A percentile compares a stretch with the other conserved stretches of the same genome.
Conservation (phyloP, 176 grass and related monocot species). For the Carex pumila region DNA sequence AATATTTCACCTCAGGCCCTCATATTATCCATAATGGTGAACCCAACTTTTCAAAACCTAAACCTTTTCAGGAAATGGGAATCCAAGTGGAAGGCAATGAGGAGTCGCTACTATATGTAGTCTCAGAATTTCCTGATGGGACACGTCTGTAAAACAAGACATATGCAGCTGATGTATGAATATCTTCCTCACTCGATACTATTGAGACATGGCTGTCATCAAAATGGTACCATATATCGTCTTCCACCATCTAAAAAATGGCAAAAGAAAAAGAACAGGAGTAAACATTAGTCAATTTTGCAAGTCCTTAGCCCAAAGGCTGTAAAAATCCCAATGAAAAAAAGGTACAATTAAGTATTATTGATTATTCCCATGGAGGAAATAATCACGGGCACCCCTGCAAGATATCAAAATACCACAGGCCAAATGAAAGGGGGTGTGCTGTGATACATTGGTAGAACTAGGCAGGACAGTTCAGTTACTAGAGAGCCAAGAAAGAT, state of each 20-base stretch:
- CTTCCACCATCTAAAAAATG: conserved; percentile 54
- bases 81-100: conserved; percentile 12
- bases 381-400: background rate
- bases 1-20: background rate
- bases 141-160: conserved; percentile 77
- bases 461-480: background rate
- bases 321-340: background rate
- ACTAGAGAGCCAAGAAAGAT: background rate
- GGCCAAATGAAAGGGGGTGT: background rate
- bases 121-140: conserved; percentile 13
- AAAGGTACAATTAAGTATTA: background rate
- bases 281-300: background rate
- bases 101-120: conserved; percentile 29
- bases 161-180: conserved; percentile 75
- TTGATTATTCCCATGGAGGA: background rate
- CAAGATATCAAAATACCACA: background rate
- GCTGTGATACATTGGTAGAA: background rate
- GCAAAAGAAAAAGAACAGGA: background rate
- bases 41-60: background rate
- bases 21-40: background rate
- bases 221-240: conserved; percentile 92
- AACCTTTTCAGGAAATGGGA: conserved; percentile 7
- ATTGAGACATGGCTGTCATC: conserved; percentile 89
- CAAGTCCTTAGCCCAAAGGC: background rate
- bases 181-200: conserved; percentile 58